Conservation (phyloP, 306 rosid species). For the Corylus avellana region DNA sequence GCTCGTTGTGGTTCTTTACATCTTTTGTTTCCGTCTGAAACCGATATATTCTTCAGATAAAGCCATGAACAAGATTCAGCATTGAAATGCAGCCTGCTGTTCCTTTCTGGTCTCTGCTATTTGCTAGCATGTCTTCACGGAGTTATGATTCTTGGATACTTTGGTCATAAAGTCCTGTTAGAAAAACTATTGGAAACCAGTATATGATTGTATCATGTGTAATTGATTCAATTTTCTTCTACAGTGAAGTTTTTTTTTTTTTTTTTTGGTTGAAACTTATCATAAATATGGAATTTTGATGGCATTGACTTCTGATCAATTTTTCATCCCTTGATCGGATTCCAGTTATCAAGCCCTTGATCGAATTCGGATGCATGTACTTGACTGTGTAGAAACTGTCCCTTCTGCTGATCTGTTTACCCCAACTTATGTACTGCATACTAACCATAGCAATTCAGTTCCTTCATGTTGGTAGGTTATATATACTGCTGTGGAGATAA, state of each 20-base stretch:
- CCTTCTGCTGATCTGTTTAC: too few species aligned
- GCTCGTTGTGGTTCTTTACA: constrained; percentile 1
- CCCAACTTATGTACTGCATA: too few species aligned
- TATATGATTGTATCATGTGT: constrained; percentile 50
- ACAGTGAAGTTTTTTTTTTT: constrained; percentile 22
- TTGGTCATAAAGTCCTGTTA: constrained; percentile 34
- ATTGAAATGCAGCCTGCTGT: constrained; percentile 17
- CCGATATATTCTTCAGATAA: constrained; percentile 1
- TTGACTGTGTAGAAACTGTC: too few species aligned
- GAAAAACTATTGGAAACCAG: constrained; percentile 31
- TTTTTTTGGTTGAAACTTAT: constrained; percentile 27
- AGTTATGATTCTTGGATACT: constrained; percentile 40
- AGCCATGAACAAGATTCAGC: constrained; percentile 17
- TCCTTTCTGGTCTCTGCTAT: constrained; percentile 29
- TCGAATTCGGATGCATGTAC: too few species aligned
- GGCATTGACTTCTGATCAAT: constrained; percentile 29
- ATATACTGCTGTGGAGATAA: background rate
- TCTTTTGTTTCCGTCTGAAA: constrained; percentile 2
- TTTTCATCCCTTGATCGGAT: background rate
- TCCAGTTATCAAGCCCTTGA: background rate
- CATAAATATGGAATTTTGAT: constrained; percentile 19
- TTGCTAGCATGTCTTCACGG: constrained; percentile 30
- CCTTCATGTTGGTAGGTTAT: background rate
- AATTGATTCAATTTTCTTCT: constrained; percentile 35
- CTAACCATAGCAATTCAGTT: too few species aligned